Percentiles rank a stretch among this genome's conserved stretches.
Conservation (phyloP, 1,284 basidiomycete species). For the Trametes versicolor region DNA sequence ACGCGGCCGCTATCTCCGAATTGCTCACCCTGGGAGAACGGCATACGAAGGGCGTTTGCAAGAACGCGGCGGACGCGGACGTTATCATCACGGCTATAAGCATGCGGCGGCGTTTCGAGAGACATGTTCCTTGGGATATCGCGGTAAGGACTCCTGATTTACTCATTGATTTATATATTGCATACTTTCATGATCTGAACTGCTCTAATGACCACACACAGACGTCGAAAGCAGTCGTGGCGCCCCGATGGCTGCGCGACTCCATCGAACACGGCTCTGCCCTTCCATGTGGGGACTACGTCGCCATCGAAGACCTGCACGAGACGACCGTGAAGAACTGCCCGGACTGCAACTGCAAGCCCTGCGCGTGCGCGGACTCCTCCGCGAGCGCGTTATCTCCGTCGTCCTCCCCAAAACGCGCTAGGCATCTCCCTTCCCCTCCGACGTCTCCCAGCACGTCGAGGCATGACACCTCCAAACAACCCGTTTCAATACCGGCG, state of each 20-base stretch:
- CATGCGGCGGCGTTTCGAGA: constrained; percentile 73
- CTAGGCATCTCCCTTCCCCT: constrained; percentile 7
- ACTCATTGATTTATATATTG: not conserved
- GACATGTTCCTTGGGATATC: constrained; percentile 69
- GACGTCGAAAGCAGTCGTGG: constrained; percentile 72
- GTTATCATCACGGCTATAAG: constrained; percentile 70
- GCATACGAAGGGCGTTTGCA: constrained; percentile 50
- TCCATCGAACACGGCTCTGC: constrained; percentile 56
- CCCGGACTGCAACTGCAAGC: constrained; percentile 47
- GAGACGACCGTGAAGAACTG: constrained; percentile 55
- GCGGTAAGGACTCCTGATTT: constrained; percentile 58
- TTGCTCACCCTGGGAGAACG: constrained; percentile 60
- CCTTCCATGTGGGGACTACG: constrained; percentile 62
- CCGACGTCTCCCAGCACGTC: not conserved
- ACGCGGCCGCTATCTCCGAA: constrained; percentile 51
- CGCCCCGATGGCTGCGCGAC: constrained; percentile 72
- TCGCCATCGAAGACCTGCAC: constrained; percentile 60
- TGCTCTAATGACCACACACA: constrained; percentile 38
- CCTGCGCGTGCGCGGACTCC: constrained; percentile 40
- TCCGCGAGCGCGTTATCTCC: constrained; percentile 13
- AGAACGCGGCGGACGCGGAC: constrained; percentile 60
- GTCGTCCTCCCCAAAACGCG: constrained; percentile 17
- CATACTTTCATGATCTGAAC: not conserved
- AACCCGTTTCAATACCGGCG: constrained; percentile 26
- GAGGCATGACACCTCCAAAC: not conserved